Percentiles rank a stretch among this genome's conserved stretches.
These are phyloP conservation scores for Thozetella sp. DNA, from an alignment of 495 filamentous ascomycete genomes.

Conservation along the genomic window DNA sequence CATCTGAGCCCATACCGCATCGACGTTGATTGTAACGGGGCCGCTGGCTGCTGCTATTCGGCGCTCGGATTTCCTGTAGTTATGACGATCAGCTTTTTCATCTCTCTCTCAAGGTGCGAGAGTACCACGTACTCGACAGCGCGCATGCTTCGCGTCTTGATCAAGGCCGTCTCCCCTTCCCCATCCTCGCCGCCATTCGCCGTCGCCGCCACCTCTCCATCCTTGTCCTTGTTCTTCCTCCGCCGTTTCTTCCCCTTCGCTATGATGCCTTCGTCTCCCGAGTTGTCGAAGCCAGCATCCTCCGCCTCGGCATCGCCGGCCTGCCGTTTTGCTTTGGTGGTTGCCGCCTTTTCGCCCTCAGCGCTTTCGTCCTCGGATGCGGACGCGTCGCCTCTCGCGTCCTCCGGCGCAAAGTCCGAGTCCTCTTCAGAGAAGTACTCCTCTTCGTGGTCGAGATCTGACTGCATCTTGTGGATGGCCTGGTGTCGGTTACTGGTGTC, in stretches of 20 bases:
- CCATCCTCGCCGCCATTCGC: slow-evolving; percentile 55
- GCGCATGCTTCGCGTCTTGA: slow-evolving; percentile 79
- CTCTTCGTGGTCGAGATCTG: slow-evolving; percentile 46
- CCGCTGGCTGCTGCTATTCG: slow-evolving; percentile 63
- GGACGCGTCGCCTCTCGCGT: slow-evolving; percentile 46
- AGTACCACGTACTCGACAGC: slow-evolving; percentile 52
- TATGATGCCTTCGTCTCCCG: slow-evolving; percentile 82
- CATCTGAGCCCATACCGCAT: slow-evolving; percentile 86
- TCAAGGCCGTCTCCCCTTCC: slow-evolving; percentile 73
- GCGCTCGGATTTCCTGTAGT: slow-evolving; percentile 61
- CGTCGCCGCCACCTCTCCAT: slow-evolving; percentile 41
- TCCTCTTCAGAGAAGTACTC: slow-evolving; percentile 74
- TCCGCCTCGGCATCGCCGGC: slow-evolving; percentile 39
- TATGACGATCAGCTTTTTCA: slow-evolving; percentile 12
- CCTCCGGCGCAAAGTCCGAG: slow-evolving; percentile 71
- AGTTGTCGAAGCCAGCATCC: slow-evolving; percentile 56
- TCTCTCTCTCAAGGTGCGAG: not conserved
- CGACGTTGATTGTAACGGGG: slow-evolving; percentile 84
- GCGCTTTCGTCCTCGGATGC: slow-evolving; percentile 41
- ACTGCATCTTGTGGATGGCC: slow-evolving; percentile 10
- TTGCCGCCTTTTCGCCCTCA: slow-evolving; percentile 7
- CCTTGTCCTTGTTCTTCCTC: slow-evolving; percentile 53
- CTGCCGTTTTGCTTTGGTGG: slow-evolving; percentile 35
- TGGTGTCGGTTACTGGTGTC: not conserved
- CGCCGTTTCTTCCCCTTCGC: slow-evolving; percentile 57